Evolutionary conservation across 139 green algal genomes (phyloP), one percentile per base, ranked within the genome.

Genomic region (Gonium pectorale): DNA sequence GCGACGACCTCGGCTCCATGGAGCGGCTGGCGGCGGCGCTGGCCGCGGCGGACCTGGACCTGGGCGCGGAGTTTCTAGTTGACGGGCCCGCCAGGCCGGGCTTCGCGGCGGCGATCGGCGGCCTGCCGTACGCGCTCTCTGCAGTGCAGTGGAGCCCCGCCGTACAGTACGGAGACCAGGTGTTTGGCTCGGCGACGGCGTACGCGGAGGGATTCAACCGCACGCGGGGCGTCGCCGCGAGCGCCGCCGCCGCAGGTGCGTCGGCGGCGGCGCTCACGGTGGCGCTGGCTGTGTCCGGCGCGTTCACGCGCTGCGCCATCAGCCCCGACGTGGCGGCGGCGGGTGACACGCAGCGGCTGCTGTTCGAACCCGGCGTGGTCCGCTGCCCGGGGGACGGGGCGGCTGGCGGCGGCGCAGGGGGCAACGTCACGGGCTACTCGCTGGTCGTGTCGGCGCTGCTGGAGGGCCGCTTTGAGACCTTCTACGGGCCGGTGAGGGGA

Each of bases 201-300:
- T 85, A 85, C 64, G 79, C 41, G 22, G 17, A 24, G 0, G 41
- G 17, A 1, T 77, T 77, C 37, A 26, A 27, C 31, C 44, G 8
- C 8, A 26, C 19, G n/a, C 3, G 15, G 60, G 29, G 3, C 22
- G 13, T 6, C 13, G 6, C 33, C 19, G 35, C 49, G 4, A 56
- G 40, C 46, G 49, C 46, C 27, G 79, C 67, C 37, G 64, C 64
- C 4, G 79, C 79, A 0, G 79, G 64, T 29, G 63, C 79, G 17
- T 85, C 79, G 27, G 79, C 79, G 35, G 64, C 79, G 43, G 79
- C 64, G 46, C 64, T 78, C 29, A 68, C 37, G 33, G 27, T 85
- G 37, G 79, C 35, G 0, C 26, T 66, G 35, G 60, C 79, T 7
- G 4, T 85, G 27, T 46, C 35, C 2, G 2, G 3, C 3, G 79